Evolutionary conservation across 371 early-diverging fungal species (phyloP).

Genomic region (Conidiobolus incongruus): DNA sequence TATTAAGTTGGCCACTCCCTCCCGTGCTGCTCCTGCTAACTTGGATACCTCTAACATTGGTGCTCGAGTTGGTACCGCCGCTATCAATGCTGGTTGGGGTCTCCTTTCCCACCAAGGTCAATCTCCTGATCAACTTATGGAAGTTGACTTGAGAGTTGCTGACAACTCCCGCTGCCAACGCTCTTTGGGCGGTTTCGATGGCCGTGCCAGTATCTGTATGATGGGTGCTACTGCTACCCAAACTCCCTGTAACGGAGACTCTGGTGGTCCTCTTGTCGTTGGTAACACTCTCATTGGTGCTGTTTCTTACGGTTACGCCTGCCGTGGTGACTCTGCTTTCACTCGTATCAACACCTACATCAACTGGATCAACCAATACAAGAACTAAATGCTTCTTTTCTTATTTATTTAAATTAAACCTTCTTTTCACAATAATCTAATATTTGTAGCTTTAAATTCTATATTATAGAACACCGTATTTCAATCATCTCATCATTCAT

Average conservation of each 20-base stretch:
- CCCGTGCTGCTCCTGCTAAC: background rate
- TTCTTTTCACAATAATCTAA: too few relatives aligned
- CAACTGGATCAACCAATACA: too few relatives aligned
- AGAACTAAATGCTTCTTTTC: too few relatives aligned
- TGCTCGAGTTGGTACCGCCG: background rate
- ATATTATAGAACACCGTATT: too few relatives aligned
- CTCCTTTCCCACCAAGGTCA: background rate
- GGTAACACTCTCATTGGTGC: background rate
- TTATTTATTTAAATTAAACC: too few relatives aligned
- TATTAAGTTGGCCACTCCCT: background rate
- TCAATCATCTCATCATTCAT: too few relatives aligned
- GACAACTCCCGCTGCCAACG: background rate
- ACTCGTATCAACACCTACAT: too few relatives aligned
- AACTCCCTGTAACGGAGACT: conserved; percentile 3
- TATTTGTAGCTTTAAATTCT: too few relatives aligned
- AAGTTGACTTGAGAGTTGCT: background rate
- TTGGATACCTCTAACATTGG: background rate
- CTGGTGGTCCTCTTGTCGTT: conserved; percentile 3
- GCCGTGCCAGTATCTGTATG: background rate
- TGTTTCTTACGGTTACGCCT: conserved; percentile 1
- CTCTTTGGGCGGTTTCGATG: background rate
- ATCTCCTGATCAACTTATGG: background rate
- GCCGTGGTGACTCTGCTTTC: background rate
- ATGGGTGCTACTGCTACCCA: background rate
- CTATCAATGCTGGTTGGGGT: background rate